Evolutionary conservation across 495 filamentous ascomycete genomes (phyloP), one percentile per base, ranked within the genome.

Genomic region (Physcia stellaris): DNA sequence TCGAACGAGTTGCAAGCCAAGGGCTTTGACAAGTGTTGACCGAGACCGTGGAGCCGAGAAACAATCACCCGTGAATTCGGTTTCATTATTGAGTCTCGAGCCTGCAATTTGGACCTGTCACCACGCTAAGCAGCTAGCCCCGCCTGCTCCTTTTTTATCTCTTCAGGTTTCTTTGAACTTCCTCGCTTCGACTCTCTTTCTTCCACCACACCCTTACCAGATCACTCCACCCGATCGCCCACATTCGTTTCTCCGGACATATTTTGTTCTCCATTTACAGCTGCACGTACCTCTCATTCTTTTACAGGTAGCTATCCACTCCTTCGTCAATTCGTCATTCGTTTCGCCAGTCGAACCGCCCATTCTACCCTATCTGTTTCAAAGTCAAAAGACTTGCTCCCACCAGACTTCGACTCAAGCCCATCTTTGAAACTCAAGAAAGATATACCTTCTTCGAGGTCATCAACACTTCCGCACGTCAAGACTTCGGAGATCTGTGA

Each of bases 231-330:
- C 13, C 27, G 30, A 20, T 31, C 12, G 15, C 7, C 26, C 27
- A 32, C 37, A 17, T 40, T 40, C 27, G 22, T 21, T 40, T 21
- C 37, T 6, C 17, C 17, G 26, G 34, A 37, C 0, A 32, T 31
- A 11, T 32, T 21, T 28, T 3, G 37, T 28, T 40, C 28, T 31
- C 32, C 34, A 37, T 19, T 23, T 23, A 23, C 26, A 12, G 4
- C n/a, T 9, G 11, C n/a, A 31, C 28, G 32, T 31, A 40, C 27
- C 28, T 40, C 32, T 32, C 37, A 40, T 31, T 40, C 37, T 12
- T 40, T 40, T 19, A 40, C 17, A 28, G 20, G 37, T 40, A 40
- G 37, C 37, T 22, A 31, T 40, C 28, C 37, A 40, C 23, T 40
- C 37, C 19, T 40, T 40, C 28, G 24, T 40, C 28, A 32, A 28